Base-by-base conservation (phyloP, 2,329 filamentous ascomycete species). In the Xylariaceae sp. region DNA sequence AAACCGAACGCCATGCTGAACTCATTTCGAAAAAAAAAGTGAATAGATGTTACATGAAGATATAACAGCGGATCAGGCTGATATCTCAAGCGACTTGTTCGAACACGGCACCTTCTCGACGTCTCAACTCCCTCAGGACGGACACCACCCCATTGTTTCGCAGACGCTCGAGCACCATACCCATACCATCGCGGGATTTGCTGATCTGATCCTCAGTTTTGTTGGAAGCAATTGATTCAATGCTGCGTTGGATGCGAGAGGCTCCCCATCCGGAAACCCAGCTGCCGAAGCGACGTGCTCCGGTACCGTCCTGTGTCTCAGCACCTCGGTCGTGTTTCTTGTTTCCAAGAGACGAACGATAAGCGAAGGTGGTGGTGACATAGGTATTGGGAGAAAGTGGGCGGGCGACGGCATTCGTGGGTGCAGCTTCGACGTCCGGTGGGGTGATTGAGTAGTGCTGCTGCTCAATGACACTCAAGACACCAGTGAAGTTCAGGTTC, bases 161-260 rank as follows among this genome's bases (percentile, higher is more conserved):
- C 42, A 82, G 68, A 38, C 87, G 74, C 65, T 90, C 85, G 19
- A 93, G 73, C 7, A 93, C 87, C 29, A 91, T 80, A 45, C 80
- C 82, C 88, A 93, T 92, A 39, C 88, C 88, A 63, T 91, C 85
- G 40, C 85, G 82, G 55, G 86, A 88, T 70, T 91, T 91, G 41
- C 84, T 82, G 57, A 92, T 76, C 62, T 88, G 86, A 57, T 86
- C 84, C 54, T 85, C 79, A 5, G 88, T 89, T 62, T 88, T 85
- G 60, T 82, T 85, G 32, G 87, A 82, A 10, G 86, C 86, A 49
- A 92, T 83, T 43, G 79, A 78, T 69, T 93, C 88, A 58, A 93
- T 91, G 59, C 83, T 88, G 53, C 84, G 75, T 64, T 91, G 85
- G 37, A 92, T 79, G n/a, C 85, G 78, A 34, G 77, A 79, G 14